A percentile compares a stretch with the other conserved stretches of the same genome.
Evolutionary conservation across 208 protist species (phyloP).

Genomic region (Strigomonas oncopelti): DNA sequence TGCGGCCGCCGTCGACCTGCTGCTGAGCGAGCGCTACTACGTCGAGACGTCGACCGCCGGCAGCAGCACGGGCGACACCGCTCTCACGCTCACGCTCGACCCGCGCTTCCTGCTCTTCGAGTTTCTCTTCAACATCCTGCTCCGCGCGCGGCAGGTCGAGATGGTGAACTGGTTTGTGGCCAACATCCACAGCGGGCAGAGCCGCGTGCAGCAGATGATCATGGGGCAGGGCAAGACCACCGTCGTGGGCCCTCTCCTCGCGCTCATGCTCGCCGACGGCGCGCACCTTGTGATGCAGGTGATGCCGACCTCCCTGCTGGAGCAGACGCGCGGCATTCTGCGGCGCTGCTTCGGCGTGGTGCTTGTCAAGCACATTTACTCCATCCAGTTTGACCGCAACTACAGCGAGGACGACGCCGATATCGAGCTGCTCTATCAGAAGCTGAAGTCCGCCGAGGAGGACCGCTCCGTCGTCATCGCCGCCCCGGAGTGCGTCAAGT

Average conservation of each 20-base stretch:
- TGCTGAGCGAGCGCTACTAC: constrained; percentile 67
- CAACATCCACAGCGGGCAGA: constrained; percentile 53
- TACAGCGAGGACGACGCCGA: constrained; percentile 35
- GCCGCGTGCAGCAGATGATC: constrained; percentile 93
- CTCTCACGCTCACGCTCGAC: constrained; percentile 45
- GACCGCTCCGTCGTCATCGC: constrained; percentile 79
- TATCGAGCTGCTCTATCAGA: constrained; percentile 53
- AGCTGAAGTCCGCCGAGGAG: constrained; percentile 61
- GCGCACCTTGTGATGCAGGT: constrained; percentile 88
- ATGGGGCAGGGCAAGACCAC: constrained; percentile 96
- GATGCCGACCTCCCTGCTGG: constrained; percentile 90
- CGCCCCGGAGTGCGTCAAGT: constrained; percentile 91
- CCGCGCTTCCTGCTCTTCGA: constrained; percentile 91
- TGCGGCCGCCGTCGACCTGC: constrained; percentile 42
- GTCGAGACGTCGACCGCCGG: constrained; percentile 8
- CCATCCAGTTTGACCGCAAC: constrained; percentile 74
- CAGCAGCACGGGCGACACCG: background rate
- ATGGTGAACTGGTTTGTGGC: constrained; percentile 88
- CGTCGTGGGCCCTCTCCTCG: constrained; percentile 90
- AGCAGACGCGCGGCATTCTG: constrained; percentile 88
- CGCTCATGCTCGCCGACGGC: constrained; percentile 92
- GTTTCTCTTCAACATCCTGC: constrained; percentile 91
- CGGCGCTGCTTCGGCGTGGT: constrained; percentile 89
- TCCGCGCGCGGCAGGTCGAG: constrained; percentile 91
- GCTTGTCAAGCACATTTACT: constrained; percentile 89